Base-by-base conservation (phyloP, 2,329 filamentous ascomycete genomes). In the Teratosphaeria viscida region DNA sequence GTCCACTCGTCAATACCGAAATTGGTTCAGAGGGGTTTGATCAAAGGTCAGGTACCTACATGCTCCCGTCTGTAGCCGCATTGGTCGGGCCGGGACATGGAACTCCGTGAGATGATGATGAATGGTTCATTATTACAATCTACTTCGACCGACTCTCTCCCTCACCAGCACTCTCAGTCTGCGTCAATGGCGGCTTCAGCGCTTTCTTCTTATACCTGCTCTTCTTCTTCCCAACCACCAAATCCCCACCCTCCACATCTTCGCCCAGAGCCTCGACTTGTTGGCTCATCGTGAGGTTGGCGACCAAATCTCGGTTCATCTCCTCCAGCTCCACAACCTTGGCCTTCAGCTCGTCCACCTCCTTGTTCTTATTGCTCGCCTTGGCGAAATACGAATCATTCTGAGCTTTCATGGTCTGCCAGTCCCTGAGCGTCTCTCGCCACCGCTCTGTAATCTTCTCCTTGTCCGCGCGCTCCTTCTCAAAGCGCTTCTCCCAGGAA, bases 251-350 rank as follows among this genome's bases (percentile, higher is more conserved):
- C n/a, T 87, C 88, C 35, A 84, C 82, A 60, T 83, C 63, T 27
- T 65, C 70, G 61, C 72, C 65, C 60, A 91, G 75, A 72, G 86
- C 82, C 75, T 83, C 86, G 66, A 96, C 74, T 74, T 90, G 92
- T 74, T 94, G 85, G 73, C 88, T 85, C 0, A 89, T 88, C 23
- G 85, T 89, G 61, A 96, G 92, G 69, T 92, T 95, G 81, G 95
- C 92, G 56, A 81, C 85, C 71, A 96, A 72, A 71, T 96, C 92
- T 14, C 88, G 82, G 70, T 96, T 95, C 80, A 91, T 88, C 72
- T 95, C 91, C 64, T 85, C 84, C 52, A 96, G 75, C 65, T 95
- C 90, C 47, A 77, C 80, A 65, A 89, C 87, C 72, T 90, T 74
- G 2, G 63, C 66, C 56, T 74, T 73, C 0, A 76, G 63, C 62